Evolutionary conservation across 495 filamentous ascomycete species (phyloP).

Genomic region (Penicillium alfredii): DNA sequence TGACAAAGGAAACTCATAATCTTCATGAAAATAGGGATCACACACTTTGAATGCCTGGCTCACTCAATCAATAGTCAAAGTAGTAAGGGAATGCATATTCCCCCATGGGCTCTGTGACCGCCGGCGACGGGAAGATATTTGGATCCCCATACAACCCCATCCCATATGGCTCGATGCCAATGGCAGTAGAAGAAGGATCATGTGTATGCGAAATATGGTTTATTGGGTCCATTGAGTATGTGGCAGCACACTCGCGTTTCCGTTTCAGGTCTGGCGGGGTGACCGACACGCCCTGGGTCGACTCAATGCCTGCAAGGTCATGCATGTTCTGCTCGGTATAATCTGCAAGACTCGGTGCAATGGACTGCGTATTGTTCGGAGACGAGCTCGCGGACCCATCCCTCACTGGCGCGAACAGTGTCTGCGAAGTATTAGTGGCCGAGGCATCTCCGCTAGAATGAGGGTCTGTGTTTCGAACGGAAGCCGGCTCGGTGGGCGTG

Average conservation of each 20-base stretch:
- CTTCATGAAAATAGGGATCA: constrained; percentile 1
- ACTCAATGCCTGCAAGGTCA: constrained; percentile 5
- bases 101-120: constrained; percentile 14
- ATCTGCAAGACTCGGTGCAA: constrained; percentile 6
- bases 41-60: not conserved
- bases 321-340: constrained; percentile 11
- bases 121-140: not conserved
- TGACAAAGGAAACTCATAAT: constrained; percentile 17
- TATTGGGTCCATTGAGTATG: constrained; percentile 15
- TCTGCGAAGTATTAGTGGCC: constrained; percentile 1
- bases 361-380: constrained; percentile 1
- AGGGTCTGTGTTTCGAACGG: not conserved
- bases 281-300: not conserved
- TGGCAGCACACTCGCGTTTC: constrained; percentile 15
- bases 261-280: constrained; percentile 17
- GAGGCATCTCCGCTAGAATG: constrained; percentile 1
- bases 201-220: constrained; percentile 13
- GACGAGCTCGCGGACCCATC: constrained; percentile 1
- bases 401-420: constrained; percentile 1
- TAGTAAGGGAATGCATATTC: constrained; percentile 27
- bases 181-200: constrained; percentile 6
- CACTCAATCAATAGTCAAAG: constrained; percentile 29
- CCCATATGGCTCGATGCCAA: constrained; percentile 16
- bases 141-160: constrained; percentile 19
- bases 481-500: constrained; percentile 4